Conservation (phyloP, 2,329 filamentous ascomycete species). For the Paracamarosporium sp. region DNA sequence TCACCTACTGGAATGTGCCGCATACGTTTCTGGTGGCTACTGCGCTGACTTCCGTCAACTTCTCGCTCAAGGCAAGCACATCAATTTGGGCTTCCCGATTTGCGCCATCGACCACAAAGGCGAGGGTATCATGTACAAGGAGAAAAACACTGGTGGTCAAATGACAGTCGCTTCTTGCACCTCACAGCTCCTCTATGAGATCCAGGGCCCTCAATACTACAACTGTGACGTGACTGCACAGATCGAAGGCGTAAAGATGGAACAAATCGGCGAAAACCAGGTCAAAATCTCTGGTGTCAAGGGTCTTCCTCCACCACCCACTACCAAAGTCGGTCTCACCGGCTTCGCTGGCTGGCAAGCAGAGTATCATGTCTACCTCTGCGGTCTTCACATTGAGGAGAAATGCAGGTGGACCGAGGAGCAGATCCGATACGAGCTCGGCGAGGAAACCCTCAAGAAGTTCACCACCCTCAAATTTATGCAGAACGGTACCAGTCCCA, state of each 20-base stretch:
- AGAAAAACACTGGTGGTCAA: conserved; percentile 45
- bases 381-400: conserved; percentile 53
- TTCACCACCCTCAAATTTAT: conserved; percentile 53
- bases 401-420: conserved; percentile 54
- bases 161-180: conserved; percentile 31
- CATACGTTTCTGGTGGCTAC: conserved; percentile 52
- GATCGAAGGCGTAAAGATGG: conserved; percentile 58
- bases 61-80: conserved; percentile 37
- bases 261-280: conserved; percentile 57
- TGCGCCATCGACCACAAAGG: conserved; percentile 55
- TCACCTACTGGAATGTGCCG: conserved; percentile 53
- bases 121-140: conserved; percentile 55
- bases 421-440: conserved; percentile 46
- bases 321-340: conserved; percentile 57
- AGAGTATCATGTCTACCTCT: conserved; percentile 54
- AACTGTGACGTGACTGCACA: conserved; percentile 64
- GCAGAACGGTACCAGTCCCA: conserved; percentile 38
- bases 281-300: conserved; percentile 57
- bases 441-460: conserved; percentile 35
- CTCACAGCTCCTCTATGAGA: conserved; percentile 52
- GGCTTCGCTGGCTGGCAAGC: conserved; percentile 56
- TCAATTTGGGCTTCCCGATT: conserved; percentile 56
- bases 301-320: conserved; percentile 52
- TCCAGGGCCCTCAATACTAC: conserved; percentile 54
- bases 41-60: conserved; percentile 50